Base-by-base conservation (phyloP, 2,329 filamentous ascomycete genomes). In the Fusarium subtropicale region DNA sequence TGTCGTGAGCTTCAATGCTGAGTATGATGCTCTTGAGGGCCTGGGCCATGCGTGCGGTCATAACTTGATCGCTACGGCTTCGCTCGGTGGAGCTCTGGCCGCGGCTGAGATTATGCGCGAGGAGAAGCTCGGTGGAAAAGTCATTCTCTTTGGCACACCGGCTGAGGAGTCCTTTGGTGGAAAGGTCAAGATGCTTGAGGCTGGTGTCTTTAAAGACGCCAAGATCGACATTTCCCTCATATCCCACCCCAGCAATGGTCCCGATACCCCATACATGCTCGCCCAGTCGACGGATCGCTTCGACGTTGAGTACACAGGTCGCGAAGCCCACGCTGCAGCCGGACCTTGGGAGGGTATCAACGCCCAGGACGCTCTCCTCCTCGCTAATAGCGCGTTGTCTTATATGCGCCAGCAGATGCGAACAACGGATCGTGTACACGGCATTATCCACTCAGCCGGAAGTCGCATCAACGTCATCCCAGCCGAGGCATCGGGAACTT, bases 401-500 rank as follows among this genome's bases (percentile, higher is more conserved):
- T 60, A 62, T 11, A 51, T 72, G 46, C 66, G 71, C 5, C 71
- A 73, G 18, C 69, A 74, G 15, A 71, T 64, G 34, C 64, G 64
- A 7, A 48, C 60, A 8, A 57, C 69, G 1, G 66, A 74, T 16
- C 64, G 64, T 3, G 57, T 73, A 6, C 71, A 73, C 4, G 69
- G 71, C 2, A 71, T 72, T 22, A 64, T 74, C 11, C 44, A 62
- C 3, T 68, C 69, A 2, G 71, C 63, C 0, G 71, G 71, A n/a
- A 58, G 28, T 0, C 66, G 72, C 0, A 71, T 71, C 7, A 75
- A 75, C 7, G 60, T 75, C 33, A 75, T 75, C 2, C 73, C 74
- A 0, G 62, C 60, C 1, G 89, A 90, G 7, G 86, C 87, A 22
- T 86, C 84, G 41, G 85, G 85, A 72, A 90, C 88, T 8, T 88